Evolutionary conservation across 2,329 filamentous ascomycete genomes (phyloP).

Genomic region (Microdochium trichocladiopsis): DNA sequence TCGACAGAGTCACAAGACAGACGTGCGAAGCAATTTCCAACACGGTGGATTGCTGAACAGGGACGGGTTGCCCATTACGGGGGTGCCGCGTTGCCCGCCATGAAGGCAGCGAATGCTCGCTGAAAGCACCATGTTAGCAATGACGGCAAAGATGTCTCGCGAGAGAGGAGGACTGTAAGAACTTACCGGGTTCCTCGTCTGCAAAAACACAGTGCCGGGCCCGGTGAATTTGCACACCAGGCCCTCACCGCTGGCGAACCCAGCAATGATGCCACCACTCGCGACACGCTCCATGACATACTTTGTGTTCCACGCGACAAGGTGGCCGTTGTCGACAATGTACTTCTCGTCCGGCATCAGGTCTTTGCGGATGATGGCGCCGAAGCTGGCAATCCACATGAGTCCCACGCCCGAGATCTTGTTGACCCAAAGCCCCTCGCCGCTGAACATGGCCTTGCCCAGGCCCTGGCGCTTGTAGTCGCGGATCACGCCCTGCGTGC

Average conservation of each 20-base stretch:
- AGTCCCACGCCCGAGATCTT: slow-evolving; percentile 76
- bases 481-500: slow-evolving; percentile 79
- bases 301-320: slow-evolving; percentile 95
- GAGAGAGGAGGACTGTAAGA: not conserved
- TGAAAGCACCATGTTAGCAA: slow-evolving; percentile 17
- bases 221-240: slow-evolving; percentile 92
- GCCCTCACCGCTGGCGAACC: slow-evolving; percentile 73
- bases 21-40: no score
- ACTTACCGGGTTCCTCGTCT: slow-evolving; percentile 77
- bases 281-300: slow-evolving; percentile 87
- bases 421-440: slow-evolving; percentile 87
- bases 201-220: slow-evolving; percentile 85
- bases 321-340: slow-evolving; percentile 85
- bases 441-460: slow-evolving; percentile 86
- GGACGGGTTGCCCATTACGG: slow-evolving; percentile 16
- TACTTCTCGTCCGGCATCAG: slow-evolving; percentile 71
- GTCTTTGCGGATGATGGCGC: slow-evolving; percentile 92
- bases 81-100: slow-evolving; percentile 36
- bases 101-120: slow-evolving; percentile 45
- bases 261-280: slow-evolving; percentile 89
- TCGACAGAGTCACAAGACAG: no score
- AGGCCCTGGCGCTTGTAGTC: slow-evolving; percentile 83
- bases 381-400: slow-evolving; percentile 87
- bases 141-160: slow-evolving; percentile 1
- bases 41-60: no score